Conservation (phyloP, 73 alveolate species). For the Paramecium primaurelia region DNA sequence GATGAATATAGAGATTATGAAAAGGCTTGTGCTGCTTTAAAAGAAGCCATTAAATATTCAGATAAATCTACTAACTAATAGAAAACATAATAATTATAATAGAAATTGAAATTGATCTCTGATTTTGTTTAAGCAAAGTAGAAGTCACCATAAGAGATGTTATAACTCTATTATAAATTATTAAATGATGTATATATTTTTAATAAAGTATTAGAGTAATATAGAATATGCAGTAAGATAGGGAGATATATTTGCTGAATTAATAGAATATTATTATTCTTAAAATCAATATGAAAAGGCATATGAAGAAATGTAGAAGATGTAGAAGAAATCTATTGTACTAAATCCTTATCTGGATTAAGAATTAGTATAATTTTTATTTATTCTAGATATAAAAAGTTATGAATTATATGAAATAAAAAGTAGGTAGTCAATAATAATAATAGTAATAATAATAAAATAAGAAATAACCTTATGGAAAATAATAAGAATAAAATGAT, state of each 20-base stretch:
- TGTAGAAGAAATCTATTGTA: conserved; percentile 75
- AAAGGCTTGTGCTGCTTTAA: conserved; percentile 94
- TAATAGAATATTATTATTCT: conserved; percentile 73
- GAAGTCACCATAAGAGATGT: conserved; percentile 82
- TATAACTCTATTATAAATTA: conserved; percentile 77
- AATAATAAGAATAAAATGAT: not conserved
- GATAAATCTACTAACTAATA: conserved; percentile 77
- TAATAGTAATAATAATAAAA: not conserved
- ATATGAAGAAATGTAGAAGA: conserved; percentile 67
- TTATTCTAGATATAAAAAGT: not conserved
- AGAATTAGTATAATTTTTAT: conserved; percentile 66
- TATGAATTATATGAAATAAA: conserved; percentile 3
- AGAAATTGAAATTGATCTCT: conserved; percentile 76
- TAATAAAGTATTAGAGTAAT: conserved; percentile 58
- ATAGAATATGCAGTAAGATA: conserved; percentile 88
- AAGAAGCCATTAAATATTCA: conserved; percentile 91
- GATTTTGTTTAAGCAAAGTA: conserved; percentile 85
- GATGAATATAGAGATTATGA: conserved; percentile 96
- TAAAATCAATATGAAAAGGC: conserved; percentile 69
- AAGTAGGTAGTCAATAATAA: not conserved
- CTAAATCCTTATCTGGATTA: conserved; percentile 85
- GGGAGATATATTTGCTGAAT: conserved; percentile 88
- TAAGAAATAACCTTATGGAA: not conserved
- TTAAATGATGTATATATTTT: conserved; percentile 50
- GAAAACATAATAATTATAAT: conserved; percentile 79